Evolutionary conservation across 2,329 filamentous ascomycete species (phyloP).

Genomic region (Lojkania enalia): DNA sequence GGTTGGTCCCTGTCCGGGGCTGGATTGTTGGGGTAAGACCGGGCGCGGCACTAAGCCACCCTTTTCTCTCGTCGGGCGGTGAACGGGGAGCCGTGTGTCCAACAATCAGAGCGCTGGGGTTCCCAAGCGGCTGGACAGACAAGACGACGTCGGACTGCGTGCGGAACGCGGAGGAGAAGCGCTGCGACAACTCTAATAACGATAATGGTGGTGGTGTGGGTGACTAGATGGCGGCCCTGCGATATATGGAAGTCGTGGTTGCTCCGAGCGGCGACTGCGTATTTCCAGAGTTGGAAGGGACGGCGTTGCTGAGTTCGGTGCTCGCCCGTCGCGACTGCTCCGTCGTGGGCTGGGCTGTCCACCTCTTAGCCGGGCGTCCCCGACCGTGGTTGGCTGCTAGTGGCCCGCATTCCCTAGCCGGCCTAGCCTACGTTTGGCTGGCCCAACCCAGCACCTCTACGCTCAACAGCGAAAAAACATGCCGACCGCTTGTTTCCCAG

Average conservation of each 20-base stretch:
- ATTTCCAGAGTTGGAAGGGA: background rate
- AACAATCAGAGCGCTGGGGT: too few species aligned
- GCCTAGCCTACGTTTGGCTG: background rate
- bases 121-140: background rate
- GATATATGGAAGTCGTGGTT: too few species aligned
- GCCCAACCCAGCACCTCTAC: slow-evolving; percentile 25
- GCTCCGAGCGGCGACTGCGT: background rate
- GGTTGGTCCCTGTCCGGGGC: slow-evolving; percentile 33
- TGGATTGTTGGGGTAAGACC: slow-evolving; percentile 33
- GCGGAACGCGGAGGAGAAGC: background rate
- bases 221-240: background rate
- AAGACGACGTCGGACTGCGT: background rate
- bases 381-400: slow-evolving; percentile 3
- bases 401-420: too few species aligned
- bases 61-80: slow-evolving; percentile 26
- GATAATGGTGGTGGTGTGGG: too few species aligned
- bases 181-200: background rate
- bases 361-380: too few species aligned
- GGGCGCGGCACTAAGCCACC: slow-evolving; percentile 28
- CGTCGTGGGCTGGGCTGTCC: too few species aligned
- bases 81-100: slow-evolving; percentile 37
- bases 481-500: slow-evolving; percentile 36
- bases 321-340: background rate
- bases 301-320: background rate
- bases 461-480: slow-evolving; percentile 42